Conservation (phyloP, 2,329 filamentous ascomycete species). For the Penicillium sp. region DNA sequence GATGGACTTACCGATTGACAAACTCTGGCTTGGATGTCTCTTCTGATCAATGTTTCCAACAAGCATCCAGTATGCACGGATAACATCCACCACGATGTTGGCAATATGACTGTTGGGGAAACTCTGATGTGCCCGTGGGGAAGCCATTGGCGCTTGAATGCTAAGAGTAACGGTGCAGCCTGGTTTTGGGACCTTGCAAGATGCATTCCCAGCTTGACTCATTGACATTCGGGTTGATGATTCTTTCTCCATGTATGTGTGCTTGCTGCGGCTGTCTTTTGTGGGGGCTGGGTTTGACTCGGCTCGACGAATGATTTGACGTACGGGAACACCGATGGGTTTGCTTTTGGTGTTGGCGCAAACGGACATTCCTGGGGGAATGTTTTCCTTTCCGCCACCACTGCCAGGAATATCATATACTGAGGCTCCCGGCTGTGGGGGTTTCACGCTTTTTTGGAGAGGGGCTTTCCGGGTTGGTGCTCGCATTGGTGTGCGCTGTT, state of each 20-base stretch:
- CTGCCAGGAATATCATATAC: conserved; percentile 53
- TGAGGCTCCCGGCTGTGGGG: conserved; percentile 44
- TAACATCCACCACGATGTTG: not conserved
- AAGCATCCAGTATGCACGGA: not conserved
- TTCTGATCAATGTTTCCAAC: not conserved
- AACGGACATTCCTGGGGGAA: conserved; percentile 51
- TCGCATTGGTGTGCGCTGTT: conserved; percentile 31
- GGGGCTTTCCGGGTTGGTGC: conserved; percentile 44
- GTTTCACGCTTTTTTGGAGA: conserved; percentile 46
- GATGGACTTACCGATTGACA: not conserved
- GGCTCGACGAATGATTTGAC: not conserved
- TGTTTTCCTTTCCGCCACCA: conserved; percentile 64
- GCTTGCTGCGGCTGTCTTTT: not conserved
- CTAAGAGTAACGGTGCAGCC: conserved; percentile 5
- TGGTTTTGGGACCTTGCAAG: not conserved
- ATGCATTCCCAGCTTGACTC: conserved; percentile 13
- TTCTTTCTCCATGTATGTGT: not conserved
- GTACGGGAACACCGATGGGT: not conserved
- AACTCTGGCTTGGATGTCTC: not conserved
- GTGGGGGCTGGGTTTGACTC: not conserved
- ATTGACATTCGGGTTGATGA: conserved; percentile 6
- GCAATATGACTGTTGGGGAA: conserved; percentile 25
- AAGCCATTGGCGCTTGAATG: conserved; percentile 15
- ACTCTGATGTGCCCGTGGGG: conserved; percentile 25
- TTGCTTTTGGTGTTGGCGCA: conserved; percentile 21